Base-by-base conservation (phyloP, 441 rosid species). In the Omphalea diandra region DNA sequence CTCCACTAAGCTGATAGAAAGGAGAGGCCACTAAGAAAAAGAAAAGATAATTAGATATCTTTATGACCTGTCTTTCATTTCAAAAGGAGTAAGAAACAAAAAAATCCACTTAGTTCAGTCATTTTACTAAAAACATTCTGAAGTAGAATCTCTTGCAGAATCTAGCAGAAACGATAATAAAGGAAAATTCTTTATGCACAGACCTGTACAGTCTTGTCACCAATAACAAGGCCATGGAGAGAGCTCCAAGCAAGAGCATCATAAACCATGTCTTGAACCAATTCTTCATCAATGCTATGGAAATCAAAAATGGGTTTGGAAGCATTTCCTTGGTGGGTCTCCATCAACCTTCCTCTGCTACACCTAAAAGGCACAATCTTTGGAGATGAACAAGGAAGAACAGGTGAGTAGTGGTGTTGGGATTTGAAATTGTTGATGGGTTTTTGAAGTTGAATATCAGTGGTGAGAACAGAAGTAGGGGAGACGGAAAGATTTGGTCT, bases 171-270 rank as follows among this genome's bases (percentile, higher is more conserved):
- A 47, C 10, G 33, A 10, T 20, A 41, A 31, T 15, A 57, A 43
- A 15, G 32, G 1, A 18, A 2, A 18, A 26, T 26, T 35, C 32
- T 61, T 41, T 67, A 67, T 27, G 22, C 47, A 62, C 63, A 33
- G 52, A 95, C 99, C 90, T 88, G 83, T 63, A 76, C 73, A 78
- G 68, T 82, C 75, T 79, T 87, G 81, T 96, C 97, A 61, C 97
- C 99, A 44, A 90, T 91, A 69, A 96, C 86, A 77, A 96, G 91
- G 11, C 99, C 98, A 67, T 90, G 90, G 74, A 93, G 97, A 69
- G 99, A 91, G 81, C 88, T 74, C 98, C 99, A 93, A 68, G 91
- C 98, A 65, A 96, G 97, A 81, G 97, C 94, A 84, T 96, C 99
- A 68, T 80, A 86, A 53, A 82, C 89, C 82, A 95, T 77, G 70